Base-by-base conservation (phyloP, 352 stramenopile species). In the Elongisporangium prolatum region DNA sequence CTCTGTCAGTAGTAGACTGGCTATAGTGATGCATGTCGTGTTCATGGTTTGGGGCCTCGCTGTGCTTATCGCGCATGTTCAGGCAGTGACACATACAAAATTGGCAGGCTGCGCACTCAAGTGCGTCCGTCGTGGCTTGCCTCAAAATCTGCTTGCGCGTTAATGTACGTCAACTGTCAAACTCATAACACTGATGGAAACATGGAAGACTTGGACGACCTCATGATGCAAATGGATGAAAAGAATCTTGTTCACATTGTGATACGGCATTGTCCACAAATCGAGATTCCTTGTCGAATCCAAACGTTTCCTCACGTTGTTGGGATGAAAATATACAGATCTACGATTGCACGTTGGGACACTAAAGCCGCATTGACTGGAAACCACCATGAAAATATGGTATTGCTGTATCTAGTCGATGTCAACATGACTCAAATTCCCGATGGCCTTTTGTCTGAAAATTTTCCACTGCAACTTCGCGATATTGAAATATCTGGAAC, bases 291-390 rank as follows among this genome's bases (percentile, higher is more conserved):
- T 0, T 25, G 22, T 18, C 52, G 54, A n/a, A 20, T 78, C 10
- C 24, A 51, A 0, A 57, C 4, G 0, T 71, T 86, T 16, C 21
- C 49, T 9, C 59, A 75, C 7, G 57, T 86, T n/a, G 57, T 50
- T 25, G 47, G 47, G 4, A 50, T 88, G 2, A 63, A 74, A 22
- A 40, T 86, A 0, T 80, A 79, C 59, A 74, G 80, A 18, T 77
- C 69, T 1, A 71, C 57, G 0, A 57, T 86, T 24, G 22, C 21
- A 3, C 21, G 58, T 11, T 85, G 71, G 73, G 48, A 58, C 20
- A 51, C 49, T 1, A 24, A 64, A 18, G 66, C 62, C 17, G 71
- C 66, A 0, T 20, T 82, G 17, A 70, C 67, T 2, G 62, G 63
- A 24, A 47, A 37, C 0, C 17, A 63, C 20, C 68, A 86, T 22